Base-by-base conservation (phyloP, 176 grass and related monocot species). In the Dactylis glomerata region DNA sequence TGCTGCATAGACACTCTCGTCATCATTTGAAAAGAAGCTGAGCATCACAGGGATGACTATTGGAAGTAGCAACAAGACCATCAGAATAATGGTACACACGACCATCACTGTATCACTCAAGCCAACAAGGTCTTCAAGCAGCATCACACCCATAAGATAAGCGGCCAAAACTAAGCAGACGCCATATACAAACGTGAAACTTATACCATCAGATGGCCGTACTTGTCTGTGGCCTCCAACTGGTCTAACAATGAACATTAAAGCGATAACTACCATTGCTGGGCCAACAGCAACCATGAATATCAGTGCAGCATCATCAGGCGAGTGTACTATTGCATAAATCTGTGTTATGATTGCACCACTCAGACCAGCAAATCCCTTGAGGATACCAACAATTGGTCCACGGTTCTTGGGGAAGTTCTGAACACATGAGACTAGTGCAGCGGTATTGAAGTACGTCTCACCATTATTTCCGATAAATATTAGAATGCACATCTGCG, bases 371-470 rank as follows among this genome's bases (percentile, higher is more conserved):
- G 94, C 95, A 33, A 97, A 97, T 41, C 95, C 95, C 84, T 97
- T 97, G 24, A 97, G 89, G n/a, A 97, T 97, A 64, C 95, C 95
- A 24, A 97, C 95, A 58, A 97, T 78, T 68, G 95, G 95, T 8
- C 95, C 95, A 77, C 95, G 90, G 76, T 30, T 97, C 78, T 97
- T 94, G 36, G 95, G 95, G 15, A 97, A 97, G 75, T 97, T 97
- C 82, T 97, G 95, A 79, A 97, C 92, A 77, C 95, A 94, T 65
- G 95, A 97, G 81, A 97, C 92, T 11, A 97, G 89, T 12, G 94
- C 91, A 38, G 83, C 91, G 38, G 94, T 97, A 73, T 97, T 97
- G 94, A 94, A 94, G 78, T 97, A 94, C 13, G 95, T 97, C 80
- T 97, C 95, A 2, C 92, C 95, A 88, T 97, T 97, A 67, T 83